phyloP scores from a whole-genome alignment of 139 green algal species.

The Coelastrella sp. region DNA sequence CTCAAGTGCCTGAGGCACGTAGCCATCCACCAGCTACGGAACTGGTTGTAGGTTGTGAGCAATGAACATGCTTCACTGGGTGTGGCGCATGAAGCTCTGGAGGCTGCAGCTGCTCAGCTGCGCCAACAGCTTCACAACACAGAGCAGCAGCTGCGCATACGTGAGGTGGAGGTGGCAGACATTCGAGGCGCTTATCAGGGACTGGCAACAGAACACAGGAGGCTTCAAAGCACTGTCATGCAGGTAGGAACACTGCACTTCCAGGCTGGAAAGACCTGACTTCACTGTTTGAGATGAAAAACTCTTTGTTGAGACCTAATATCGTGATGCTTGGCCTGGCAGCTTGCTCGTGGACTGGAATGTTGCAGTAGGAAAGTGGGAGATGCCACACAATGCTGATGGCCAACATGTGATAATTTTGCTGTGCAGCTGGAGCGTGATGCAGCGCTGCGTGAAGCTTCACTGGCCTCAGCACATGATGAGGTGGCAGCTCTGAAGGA shows the following conservation, averaged over 20 bases:
- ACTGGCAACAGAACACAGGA: slow-evolving; percentile 66
- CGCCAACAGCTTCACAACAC: slow-evolving; percentile 31
- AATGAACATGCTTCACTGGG: slow-evolving; percentile 56
- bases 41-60: slow-evolving; percentile 60
- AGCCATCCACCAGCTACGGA: not conserved
- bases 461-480: slow-evolving; percentile 47
- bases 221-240: slow-evolving; percentile 37
- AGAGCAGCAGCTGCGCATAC: slow-evolving; percentile 60
- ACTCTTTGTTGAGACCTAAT: too few species aligned
- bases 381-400: not conserved
- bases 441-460: slow-evolving; percentile 59
- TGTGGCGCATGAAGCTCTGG: slow-evolving; percentile 28
- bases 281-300: too few species aligned
- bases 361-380: too few species aligned
- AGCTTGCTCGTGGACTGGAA: too few species aligned
- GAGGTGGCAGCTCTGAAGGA: slow-evolving; percentile 71
- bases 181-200: slow-evolving; percentile 65
- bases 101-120: slow-evolving; percentile 48
- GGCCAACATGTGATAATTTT: not conserved
- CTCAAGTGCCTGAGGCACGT: not conserved
- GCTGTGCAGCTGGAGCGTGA: slow-evolving; percentile 70
- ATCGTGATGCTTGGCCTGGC: too few species aligned
- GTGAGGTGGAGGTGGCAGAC: slow-evolving; percentile 71
- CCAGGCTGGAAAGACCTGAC: too few species aligned
- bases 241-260: not conserved